Percentiles rank a stretch among this genome's conserved stretches.
These are phyloP conservation scores for Vitis amurensis DNA, from an alignment of 164 flowering plant species.

Conservation along the genomic window DNA sequence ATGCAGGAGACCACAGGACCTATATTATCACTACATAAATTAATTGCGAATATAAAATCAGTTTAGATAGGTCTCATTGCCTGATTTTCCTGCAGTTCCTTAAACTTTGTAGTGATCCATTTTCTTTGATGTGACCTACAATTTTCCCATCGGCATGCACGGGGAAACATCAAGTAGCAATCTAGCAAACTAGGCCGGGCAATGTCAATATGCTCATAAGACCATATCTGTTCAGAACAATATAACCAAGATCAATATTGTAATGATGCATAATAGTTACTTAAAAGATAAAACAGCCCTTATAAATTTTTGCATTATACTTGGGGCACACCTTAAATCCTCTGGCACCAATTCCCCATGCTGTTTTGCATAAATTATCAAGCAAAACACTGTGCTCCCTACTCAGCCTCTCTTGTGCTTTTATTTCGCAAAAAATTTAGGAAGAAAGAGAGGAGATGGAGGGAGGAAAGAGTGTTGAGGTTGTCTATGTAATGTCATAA, in stretches of 20 bases:
- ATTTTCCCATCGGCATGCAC: conserved; percentile 43
- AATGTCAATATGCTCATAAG: conserved; percentile 46
- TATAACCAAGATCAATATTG: not conserved
- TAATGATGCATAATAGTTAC: not conserved
- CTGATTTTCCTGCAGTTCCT: conserved; percentile 35
- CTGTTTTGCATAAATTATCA: too few species aligned
- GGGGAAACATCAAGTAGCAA: conserved; percentile 23
- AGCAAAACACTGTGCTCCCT: too few species aligned
- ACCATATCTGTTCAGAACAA: conserved; percentile 37
- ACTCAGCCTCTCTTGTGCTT: too few species aligned
- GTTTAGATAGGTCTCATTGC: conserved; percentile 9
- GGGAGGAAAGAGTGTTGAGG: too few species aligned
- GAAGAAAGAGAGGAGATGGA: too few species aligned
- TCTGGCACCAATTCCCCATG: too few species aligned
- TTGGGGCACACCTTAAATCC: too few species aligned
- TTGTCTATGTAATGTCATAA: too few species aligned
- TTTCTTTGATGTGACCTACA: conserved; percentile 21
- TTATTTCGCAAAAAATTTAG: too few species aligned
- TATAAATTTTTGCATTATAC: too few species aligned
- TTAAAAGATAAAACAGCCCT: too few species aligned
- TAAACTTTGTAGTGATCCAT: conserved; percentile 26
- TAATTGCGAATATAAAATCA: not conserved
- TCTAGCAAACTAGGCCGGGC: conserved; percentile 28
- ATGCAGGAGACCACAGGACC: not conserved
- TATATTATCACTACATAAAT: not conserved